Conservation (phyloP, 495 filamentous ascomycete genomes). For the Penicillium diatomitis region DNA sequence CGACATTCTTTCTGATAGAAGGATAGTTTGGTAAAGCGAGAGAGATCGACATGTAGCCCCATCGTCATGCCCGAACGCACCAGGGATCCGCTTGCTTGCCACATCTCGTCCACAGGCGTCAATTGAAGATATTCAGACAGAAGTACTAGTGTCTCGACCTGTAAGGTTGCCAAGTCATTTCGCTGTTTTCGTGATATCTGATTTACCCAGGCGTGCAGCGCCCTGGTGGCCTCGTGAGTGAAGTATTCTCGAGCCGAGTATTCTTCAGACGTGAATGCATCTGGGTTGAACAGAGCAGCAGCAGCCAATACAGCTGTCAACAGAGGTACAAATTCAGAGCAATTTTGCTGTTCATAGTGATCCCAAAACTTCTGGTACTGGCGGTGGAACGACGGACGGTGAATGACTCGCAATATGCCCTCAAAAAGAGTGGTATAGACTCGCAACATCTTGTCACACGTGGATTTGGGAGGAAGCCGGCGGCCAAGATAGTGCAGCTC, state of each 20-base stretch:
- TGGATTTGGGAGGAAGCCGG: conserved; percentile 12
- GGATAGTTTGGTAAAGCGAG: conserved; percentile 11
- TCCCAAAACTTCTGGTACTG: conserved; percentile 16
- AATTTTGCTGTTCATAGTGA: conserved; percentile 1
- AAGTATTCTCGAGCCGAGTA: conserved; percentile 26
- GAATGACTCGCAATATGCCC: conserved; percentile 15
- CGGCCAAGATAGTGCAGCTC: conserved; percentile 9
- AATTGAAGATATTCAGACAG: conserved; percentile 39
- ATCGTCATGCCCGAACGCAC: conserved; percentile 49
- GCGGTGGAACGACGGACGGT: conserved; percentile 16
- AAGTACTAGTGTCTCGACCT: conserved; percentile 22
- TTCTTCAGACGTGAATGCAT: conserved; percentile 26
- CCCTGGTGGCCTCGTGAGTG: conserved; percentile 11
- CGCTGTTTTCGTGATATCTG: conserved; percentile 33
- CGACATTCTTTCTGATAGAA: conserved; percentile 27
- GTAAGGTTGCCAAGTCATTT: conserved; percentile 21
- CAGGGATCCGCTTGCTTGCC: conserved; percentile 46
- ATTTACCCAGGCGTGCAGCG: conserved; percentile 22
- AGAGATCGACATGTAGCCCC: conserved; percentile 50
- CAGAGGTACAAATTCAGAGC: conserved; percentile 10
- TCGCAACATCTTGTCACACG: conserved; percentile 14
- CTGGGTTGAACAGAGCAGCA: conserved; percentile 7
- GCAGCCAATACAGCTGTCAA: conserved; percentile 13
- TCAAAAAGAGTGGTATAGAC: conserved; percentile 19
- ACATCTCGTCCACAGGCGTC: conserved; percentile 35